Base-by-base conservation (phyloP, 2,329 filamentous ascomycete species). In the Pseudogymnoascus sp. region DNA sequence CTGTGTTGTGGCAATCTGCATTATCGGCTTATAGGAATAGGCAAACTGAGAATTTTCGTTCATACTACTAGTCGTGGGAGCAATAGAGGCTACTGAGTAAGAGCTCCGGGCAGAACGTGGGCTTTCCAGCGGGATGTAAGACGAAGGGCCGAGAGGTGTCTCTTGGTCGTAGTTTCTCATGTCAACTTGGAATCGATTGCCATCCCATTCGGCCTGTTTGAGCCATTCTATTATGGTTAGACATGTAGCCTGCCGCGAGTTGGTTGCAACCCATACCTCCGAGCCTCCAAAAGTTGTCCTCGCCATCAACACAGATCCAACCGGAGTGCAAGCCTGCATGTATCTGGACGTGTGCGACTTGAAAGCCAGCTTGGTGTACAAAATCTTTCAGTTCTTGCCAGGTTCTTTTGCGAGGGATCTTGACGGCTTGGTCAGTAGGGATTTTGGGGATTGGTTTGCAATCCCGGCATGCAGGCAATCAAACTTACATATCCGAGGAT, bases 281-380 rank as follows among this genome's bases (percentile, higher is more conserved):
- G 10, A 55, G 48, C 15, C 48, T 55, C 48, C 48, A 55, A 5
- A 55, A 55, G 48, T 55, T 55, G 15, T 55, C 48, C 29, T 55
- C 48, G 29, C 48, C 48, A 6, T 55, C 48, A 21, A 55, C 48
- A 55, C 48, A 55, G 27, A 55, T 55, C 48, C 48, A 55, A 15
- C 48, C 48, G 5, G 48, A 55, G 48, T 55, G 48, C 15, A 55
- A 10, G 27, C 48, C 48, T 29, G 48, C 48, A 55, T 55, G 48
- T n/a, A 55, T 55, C 29, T 55, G 48, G 48, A 55, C 48, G 48
- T 55, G 48, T 55, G 48, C 48, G 15, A 55, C 48, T 55, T 55
- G 29, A 21, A 55, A 55, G 15, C 48, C 48, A 33, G 48, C 48
- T 15, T 55, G 48, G 13, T 55, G 48, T 55, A 55, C 48, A 55